phyloP scores from a whole-genome alignment of 306 rosid genomes.

The barrel medic (Medicago truncatula) region MtrunA17r5.0-ANR NC_053042.1:33667501-33668000 shows the following conservation, averaged over 20 bases:
- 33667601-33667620: slow-evolving; percentile 46
- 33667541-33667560: slow-evolving; percentile 58
- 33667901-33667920: slow-evolving; percentile 98
- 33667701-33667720: slow-evolving; percentile 81
- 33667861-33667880: slow-evolving; percentile 93
- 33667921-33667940: slow-evolving; percentile 89
- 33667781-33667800: slow-evolving; percentile 71
- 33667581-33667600: slow-evolving; percentile 62
- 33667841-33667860: slow-evolving; percentile 96
- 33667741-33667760: slow-evolving; percentile 40
- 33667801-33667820: slow-evolving; percentile 95
- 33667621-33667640: slow-evolving; percentile 43
- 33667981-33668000: slow-evolving; percentile 11
- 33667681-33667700: slow-evolving; percentile 72
- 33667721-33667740: slow-evolving; percentile 47
- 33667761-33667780: slow-evolving; percentile 58
- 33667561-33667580: slow-evolving; percentile 57
- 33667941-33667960: slow-evolving; percentile 45
- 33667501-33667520: background rate
- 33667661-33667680: slow-evolving; percentile 51
- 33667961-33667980: slow-evolving; percentile 25
- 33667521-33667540: slow-evolving; percentile 51
- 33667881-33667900: slow-evolving; percentile 95
- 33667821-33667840: slow-evolving; percentile 94
- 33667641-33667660: slow-evolving; percentile 35